Evolutionary conservation across 1,139 yeast genomes (phyloP).

Genomic region (Zygosaccharomyces pseudobailii): DNA sequence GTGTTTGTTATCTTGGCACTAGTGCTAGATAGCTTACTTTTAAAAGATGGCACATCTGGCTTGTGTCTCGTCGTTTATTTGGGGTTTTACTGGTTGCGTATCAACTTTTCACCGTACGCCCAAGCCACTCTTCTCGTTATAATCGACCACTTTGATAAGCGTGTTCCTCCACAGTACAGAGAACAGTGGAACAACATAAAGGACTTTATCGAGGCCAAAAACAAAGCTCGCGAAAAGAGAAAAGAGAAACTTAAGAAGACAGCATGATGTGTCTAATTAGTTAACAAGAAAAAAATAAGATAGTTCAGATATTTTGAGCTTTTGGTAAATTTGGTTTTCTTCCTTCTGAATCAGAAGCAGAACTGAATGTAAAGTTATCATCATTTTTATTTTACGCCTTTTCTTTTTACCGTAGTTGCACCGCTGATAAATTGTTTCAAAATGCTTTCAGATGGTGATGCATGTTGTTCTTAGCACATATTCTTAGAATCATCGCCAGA

Average conservation of each 20-base stretch:
- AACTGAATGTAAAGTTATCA: constrained; percentile 34
- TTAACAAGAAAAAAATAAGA: neutral
- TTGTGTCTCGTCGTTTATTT: constrained; percentile 55
- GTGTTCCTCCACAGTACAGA: constrained; percentile 33
- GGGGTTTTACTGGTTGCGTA: constrained; percentile 65
- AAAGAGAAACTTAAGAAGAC: constrained; percentile 23
- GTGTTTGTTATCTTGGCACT: constrained; percentile 49
- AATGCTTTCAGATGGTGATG: constrained; percentile 36
- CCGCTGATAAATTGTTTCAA: constrained; percentile 5
- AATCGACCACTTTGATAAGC: constrained; percentile 29
- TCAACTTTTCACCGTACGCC: constrained; percentile 40
- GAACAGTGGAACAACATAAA: constrained; percentile 32
- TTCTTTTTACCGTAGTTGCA: neutral
- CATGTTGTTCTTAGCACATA: constrained; percentile 36
- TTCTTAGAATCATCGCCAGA: constrained; percentile 37
- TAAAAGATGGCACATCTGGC: constrained; percentile 65
- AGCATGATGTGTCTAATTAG: neutral
- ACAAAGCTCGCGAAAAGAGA: constrained; percentile 20
- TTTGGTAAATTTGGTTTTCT: constrained; percentile 33
- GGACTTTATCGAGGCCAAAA: constrained; percentile 28
- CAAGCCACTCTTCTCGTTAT: constrained; percentile 33
- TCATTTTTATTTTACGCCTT: constrained; percentile 22
- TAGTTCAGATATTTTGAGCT: constrained; percentile 15
- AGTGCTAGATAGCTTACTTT: constrained; percentile 51
- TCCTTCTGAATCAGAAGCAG: constrained; percentile 37